Evolutionary conservation across 23 red algal genomes (phyloP).

Genomic region (Gracilaria domingensis): DNA sequence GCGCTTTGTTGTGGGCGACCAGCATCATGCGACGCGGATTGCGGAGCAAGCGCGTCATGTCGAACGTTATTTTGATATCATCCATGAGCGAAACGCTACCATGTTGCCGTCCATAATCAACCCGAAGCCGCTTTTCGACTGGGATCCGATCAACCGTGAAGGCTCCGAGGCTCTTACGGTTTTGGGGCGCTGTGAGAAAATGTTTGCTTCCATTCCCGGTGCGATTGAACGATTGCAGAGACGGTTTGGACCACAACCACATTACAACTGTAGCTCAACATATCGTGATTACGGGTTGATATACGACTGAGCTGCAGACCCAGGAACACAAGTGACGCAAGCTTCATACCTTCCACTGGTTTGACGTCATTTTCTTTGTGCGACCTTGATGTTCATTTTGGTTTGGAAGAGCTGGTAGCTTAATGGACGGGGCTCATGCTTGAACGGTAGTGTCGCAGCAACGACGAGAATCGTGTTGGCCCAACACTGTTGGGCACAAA

Average conservation of each 20-base stretch:
- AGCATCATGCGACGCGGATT: background rate
- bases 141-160: background rate
- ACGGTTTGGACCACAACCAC: background rate
- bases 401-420: no score
- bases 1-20: background rate
- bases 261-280: background rate
- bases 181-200: background rate
- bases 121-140: background rate
- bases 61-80: background rate
- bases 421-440: no score
- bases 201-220: background rate
- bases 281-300: no score
- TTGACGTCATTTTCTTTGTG: no score
- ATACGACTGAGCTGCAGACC: no score
- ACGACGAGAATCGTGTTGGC: no score
- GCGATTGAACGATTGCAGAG: background rate
- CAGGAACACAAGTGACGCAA: no score
- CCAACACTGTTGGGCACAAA: no score
- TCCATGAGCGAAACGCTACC: background rate
- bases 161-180: background rate
- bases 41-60: background rate
- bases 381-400: no score
- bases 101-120: background rate
- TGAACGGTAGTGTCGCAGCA: no score
- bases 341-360: no score